These are phyloP conservation scores for Omphalotus guepiniiformis DNA, from an alignment of 768 basidiomycete species.

Conservation along the genomic window DNA sequence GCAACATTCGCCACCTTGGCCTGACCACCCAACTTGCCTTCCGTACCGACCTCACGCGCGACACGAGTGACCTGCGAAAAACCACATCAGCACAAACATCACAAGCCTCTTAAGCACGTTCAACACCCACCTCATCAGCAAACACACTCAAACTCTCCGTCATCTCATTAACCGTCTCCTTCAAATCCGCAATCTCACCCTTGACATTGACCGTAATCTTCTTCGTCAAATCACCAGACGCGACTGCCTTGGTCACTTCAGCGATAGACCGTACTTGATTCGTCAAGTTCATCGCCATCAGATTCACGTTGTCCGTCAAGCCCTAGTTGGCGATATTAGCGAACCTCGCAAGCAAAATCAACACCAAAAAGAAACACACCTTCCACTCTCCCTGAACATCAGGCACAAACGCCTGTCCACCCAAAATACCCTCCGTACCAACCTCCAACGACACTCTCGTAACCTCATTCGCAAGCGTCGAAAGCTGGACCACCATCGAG, in stretches of 20 bases:
- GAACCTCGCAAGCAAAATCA: constrained; percentile 2
- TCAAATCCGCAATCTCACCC: constrained; percentile 87
- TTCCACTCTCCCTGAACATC: constrained; percentile 96
- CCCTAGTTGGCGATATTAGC: no score
- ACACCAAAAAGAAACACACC: no score
- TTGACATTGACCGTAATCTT: constrained; percentile 84
- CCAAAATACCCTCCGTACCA: constrained; percentile 89
- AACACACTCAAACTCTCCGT: constrained; percentile 83
- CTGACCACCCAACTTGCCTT: constrained; percentile 91
- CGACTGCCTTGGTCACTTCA: constrained; percentile 93
- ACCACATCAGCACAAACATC: not conserved
- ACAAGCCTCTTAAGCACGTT: not conserved
- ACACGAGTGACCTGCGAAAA: constrained; percentile 59
- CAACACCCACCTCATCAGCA: constrained; percentile 67
- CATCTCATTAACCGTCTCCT: constrained; percentile 95
- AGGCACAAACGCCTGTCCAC: constrained; percentile 89
- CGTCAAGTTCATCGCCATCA: constrained; percentile 89
- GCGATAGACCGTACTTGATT: constrained; percentile 72
- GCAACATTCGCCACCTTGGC: constrained; percentile 92
- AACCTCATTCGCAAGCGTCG: constrained; percentile 76
- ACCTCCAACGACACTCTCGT: constrained; percentile 90
- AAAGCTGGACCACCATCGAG: constrained; percentile 81
- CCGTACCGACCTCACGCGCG: constrained; percentile 95
- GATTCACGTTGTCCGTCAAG: constrained; percentile 77
- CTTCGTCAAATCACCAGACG: constrained; percentile 88